phyloP scores from a whole-genome alignment of 2,329 filamentous ascomycete species.

The Aureobasidium sp. region DNA sequence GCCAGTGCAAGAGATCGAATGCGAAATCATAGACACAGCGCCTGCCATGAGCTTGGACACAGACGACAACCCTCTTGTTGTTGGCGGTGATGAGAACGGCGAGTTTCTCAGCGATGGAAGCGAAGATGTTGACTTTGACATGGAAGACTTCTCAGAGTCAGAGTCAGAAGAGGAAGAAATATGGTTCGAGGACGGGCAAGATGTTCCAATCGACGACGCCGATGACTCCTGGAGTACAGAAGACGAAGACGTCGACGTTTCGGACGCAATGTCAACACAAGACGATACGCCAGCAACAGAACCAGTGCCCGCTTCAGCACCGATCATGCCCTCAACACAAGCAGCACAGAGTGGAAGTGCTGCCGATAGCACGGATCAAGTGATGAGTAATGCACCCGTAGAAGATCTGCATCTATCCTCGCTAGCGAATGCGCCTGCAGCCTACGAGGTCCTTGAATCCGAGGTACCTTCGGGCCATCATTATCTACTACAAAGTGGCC shows the following conservation, averaged over 20 bases:
- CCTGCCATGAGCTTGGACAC: not conserved
- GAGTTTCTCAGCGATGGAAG: conserved; percentile 3
- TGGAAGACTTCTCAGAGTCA: not conserved
- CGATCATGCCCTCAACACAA: conserved; percentile 17
- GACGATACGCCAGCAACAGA: not conserved
- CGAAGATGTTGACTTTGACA: conserved; percentile 1
- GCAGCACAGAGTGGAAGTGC: not conserved
- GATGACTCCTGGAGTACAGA: conserved; percentile 19
- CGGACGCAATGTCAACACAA: not conserved
- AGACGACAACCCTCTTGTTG: not conserved
- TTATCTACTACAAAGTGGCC: conserved; percentile 25
- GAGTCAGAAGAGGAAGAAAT: not conserved
- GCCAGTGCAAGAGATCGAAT: conserved; percentile 43
- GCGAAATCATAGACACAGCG: conserved; percentile 3
- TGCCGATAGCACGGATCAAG: conserved; percentile 15
- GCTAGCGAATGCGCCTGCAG: conserved; percentile 5
- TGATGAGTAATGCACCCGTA: not conserved
- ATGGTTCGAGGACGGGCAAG: conserved; percentile 14
- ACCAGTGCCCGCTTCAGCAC: not conserved
- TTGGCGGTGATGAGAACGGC: not conserved
- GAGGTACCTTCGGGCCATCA: conserved; percentile 38
- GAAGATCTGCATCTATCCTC: conserved; percentile 9
- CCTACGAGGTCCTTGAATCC: conserved; percentile 33
- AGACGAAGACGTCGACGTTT: conserved; percentile 6
- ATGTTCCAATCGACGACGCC: conserved; percentile 11